These are phyloP conservation scores for Aspergillus phoenicis DNA, from an alignment of 2,329 filamentous ascomycete genomes.

Conservation along the genomic window DNA sequence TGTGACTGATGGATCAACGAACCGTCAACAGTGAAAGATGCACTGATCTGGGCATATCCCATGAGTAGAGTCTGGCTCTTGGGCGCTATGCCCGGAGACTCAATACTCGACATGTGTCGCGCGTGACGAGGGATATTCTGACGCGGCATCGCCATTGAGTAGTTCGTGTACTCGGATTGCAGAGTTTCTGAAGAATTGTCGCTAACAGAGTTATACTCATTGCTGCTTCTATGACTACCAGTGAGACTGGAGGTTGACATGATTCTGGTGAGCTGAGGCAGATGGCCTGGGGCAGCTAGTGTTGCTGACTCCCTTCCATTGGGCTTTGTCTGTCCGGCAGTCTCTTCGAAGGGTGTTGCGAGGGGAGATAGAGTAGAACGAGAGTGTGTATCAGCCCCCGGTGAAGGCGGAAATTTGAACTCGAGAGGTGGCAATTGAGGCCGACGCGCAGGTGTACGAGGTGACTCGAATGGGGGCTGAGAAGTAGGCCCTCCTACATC, in stretches of 20 bases:
- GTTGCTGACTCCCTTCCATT: conserved; percentile 29
- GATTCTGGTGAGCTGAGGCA: conserved; percentile 60
- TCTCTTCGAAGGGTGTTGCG: conserved; percentile 31
- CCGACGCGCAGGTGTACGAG: conserved; percentile 44
- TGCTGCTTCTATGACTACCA: conserved; percentile 84
- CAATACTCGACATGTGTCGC: conserved; percentile 50
- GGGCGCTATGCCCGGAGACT: conserved; percentile 25
- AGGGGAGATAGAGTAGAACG: conserved; percentile 32
- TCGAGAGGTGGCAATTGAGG: conserved; percentile 44
- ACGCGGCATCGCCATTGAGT: conserved; percentile 56
- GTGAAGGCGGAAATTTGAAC: conserved; percentile 61
- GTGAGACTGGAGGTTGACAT: conserved; percentile 76
- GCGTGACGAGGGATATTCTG: conserved; percentile 41
- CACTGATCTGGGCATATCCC: conserved; percentile 93
- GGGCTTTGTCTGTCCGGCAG: conserved; percentile 18
- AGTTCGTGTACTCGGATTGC: conserved; percentile 76
- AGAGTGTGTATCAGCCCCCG: conserved; percentile 32
- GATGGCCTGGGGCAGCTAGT: conserved; percentile 32
- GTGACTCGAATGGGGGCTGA: conserved; percentile 39
- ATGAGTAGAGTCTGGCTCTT: conserved; percentile 81
- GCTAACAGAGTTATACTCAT: conserved; percentile 91
- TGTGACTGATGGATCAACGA: conserved; percentile 85
- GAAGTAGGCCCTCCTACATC: conserved; percentile 36
- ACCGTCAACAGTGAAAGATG: conserved; percentile 87
- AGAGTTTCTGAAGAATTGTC: conserved; percentile 94